phyloP scores from a whole-genome alignment of 2,329 filamentous ascomycete genomes.

The Fusarium brachygibbosum region DNA sequence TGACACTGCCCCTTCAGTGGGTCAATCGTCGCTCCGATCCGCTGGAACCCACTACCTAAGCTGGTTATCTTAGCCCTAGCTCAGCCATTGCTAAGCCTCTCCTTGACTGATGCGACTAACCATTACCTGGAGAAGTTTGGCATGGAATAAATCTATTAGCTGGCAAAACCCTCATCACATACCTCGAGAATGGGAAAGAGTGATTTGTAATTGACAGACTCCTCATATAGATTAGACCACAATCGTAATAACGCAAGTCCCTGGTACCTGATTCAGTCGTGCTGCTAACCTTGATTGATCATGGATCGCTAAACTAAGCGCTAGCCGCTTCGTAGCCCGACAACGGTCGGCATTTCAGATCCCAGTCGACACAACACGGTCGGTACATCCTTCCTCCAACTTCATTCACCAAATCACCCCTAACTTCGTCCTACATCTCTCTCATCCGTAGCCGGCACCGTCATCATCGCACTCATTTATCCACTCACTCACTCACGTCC shows the following conservation, averaged over 20 bases:
- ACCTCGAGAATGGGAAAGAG: background rate
- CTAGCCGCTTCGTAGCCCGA: constrained; percentile 30
- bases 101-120: background rate
- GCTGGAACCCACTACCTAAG: constrained; percentile 23
- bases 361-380: constrained; percentile 9
- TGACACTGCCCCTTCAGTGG: constrained; percentile 36
- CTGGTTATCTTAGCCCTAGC: constrained; percentile 6
- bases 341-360: constrained; percentile 22
- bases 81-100: constrained; percentile 28
- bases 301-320: constrained; percentile 10
- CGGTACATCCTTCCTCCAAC: constrained; percentile 23
- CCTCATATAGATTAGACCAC: background rate
- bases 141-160: background rate
- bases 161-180: no score
- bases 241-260: background rate
- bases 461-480: background rate
- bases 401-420: constrained; percentile 23
- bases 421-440: constrained; percentile 19
- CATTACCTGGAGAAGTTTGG: background rate
- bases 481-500: background rate
- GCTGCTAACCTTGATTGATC: constrained; percentile 34
- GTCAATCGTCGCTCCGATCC: constrained; percentile 28
- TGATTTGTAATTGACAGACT: background rate
- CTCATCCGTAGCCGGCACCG: background rate
- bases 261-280: background rate